Evolutionary conservation across 2,329 filamentous ascomycete species (phyloP), one percentile per base, ranked within the genome.

Genomic region (Colletotrichum musae): DNA sequence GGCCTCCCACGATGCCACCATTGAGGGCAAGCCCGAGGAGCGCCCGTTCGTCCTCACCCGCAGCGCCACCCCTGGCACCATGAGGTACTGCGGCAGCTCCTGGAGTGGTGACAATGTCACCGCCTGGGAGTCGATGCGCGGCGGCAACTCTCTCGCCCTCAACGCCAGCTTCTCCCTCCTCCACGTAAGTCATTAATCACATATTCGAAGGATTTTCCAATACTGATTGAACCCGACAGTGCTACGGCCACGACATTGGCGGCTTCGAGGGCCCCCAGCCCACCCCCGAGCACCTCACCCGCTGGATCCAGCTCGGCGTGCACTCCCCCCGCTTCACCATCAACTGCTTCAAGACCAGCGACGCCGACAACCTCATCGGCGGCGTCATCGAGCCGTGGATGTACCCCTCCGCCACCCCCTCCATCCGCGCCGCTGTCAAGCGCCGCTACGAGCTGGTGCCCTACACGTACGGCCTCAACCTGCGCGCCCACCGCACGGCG

Each of bases 311-410:
- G 75, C 85, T 92, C 2, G 92, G 91, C 6, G 87, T 90, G 69
- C 88, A 93, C 79, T 91, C 90, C 1, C 86, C 89, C 0, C 88
- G 92, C 0, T 93, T 94, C 73, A 90, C 92, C 12, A 93, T 93
- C 81, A 94, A 94, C 78, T 94, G 92, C 78, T 93, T 91, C 86
- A 94, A 94, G 80, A 94, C 92, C 0, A 88, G 86, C 0, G 85
- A 87, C 0, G 81, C 86, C 1, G 89, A 93, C 77, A 93, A 90
- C 73, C 83, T 84, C 0, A 84, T 92, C 26, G 92, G 92, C 7
- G 91, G 92, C 43, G 91, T 94, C 0, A 94, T 94, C 67, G 91
- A 93, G 80, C 92, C 92, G 0, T 94, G 91, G 90, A 93, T 93
- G 90, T 92, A 93, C 74, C 89, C 91, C 0, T 87, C 90, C 43